A percentile compares a stretch with the other conserved stretches of the same genome.
phyloP scores from a whole-genome alignment of 768 basidiomycete species.

The Steccherinum ochraceum region DNA sequence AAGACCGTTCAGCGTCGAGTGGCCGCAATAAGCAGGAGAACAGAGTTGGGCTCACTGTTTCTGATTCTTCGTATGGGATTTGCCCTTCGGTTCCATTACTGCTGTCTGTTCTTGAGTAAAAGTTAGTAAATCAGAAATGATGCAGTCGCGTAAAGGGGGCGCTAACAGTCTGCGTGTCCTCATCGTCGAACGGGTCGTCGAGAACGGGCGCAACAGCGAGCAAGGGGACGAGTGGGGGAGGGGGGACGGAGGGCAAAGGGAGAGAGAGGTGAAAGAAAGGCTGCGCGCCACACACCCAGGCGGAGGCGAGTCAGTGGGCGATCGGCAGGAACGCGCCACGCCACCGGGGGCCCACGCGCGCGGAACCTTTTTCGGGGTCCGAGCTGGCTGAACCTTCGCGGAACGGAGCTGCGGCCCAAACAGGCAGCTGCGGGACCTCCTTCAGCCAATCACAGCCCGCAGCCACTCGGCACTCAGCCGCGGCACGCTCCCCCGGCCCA shows the following conservation, averaged over 20 bases:
- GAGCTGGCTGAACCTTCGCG: background rate
- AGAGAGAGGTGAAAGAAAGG: background rate
- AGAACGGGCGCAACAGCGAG: background rate
- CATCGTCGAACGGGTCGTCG: background rate
- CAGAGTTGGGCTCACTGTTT: background rate
- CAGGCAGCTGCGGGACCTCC: too few relatives aligned
- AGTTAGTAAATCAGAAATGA: background rate
- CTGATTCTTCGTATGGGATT: background rate
- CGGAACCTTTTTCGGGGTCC: background rate
- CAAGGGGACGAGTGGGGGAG: background rate
- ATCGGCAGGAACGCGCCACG: background rate
- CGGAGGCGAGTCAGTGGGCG: background rate
- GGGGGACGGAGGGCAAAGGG: background rate
- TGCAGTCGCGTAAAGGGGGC: background rate
- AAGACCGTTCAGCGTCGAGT: background rate
- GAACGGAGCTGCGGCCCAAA: too few relatives aligned
- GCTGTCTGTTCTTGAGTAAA: too few relatives aligned
- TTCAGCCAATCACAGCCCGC: background rate
- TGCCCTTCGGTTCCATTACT: background rate
- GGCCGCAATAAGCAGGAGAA: background rate
- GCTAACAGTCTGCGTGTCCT: background rate
- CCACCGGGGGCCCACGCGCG: background rate
- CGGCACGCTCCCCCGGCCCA: background rate
- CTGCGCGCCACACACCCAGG: background rate
- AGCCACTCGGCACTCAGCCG: background rate